Base-by-base conservation (phyloP, 176 grass and related monocot species). In the Pontederia crassipes region DNA sequence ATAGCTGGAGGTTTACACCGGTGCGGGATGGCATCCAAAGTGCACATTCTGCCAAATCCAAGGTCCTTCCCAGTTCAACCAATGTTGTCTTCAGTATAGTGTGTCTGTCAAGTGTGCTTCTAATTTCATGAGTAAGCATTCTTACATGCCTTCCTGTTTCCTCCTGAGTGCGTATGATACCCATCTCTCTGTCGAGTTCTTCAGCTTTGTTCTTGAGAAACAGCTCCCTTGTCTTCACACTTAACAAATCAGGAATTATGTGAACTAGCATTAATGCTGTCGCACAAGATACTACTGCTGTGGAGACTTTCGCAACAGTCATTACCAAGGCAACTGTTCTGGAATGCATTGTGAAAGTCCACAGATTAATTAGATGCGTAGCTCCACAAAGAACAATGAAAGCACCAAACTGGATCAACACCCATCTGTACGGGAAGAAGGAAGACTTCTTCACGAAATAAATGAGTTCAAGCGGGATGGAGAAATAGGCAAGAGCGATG, bases 81-180 rank as follows among this genome's bases (percentile, higher is more conserved):
- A 95, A 77, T 8, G 90, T 95, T 53, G 86, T 95, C 68, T 70
- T 82, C 55, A 95, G 58, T 74, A 95, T 89, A 20, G 90, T 95
- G 35, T 89, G 79, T 11, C 90, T 75, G 64, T 95, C 82, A 60
- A 95, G 90, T 8, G 90, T 89, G 68, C 82, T 95, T 57, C 90
- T 77, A 72, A 95, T 95, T 79, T 95, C 90, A 54, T 95, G 90
- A 4, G 82, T 95, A 46, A 95, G 85, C 86, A 95, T 95, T 11
- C 87, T 61, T 26, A 89, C 90, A 81, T 89, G 82, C 20, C 90
- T 80, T 48, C 86, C 82, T 11, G 86, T 81, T 69, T 95, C 85
- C 77, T 95, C 79, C 14, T 95, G 82, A 10, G 74, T 83, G 49
- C 74, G 69, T 71, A 95, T 89, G 51, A 83, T 68, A 49, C 82